phyloP scores from a whole-genome alignment of 805 yeast species.

The Lipomyces oligophaga region DNA sequence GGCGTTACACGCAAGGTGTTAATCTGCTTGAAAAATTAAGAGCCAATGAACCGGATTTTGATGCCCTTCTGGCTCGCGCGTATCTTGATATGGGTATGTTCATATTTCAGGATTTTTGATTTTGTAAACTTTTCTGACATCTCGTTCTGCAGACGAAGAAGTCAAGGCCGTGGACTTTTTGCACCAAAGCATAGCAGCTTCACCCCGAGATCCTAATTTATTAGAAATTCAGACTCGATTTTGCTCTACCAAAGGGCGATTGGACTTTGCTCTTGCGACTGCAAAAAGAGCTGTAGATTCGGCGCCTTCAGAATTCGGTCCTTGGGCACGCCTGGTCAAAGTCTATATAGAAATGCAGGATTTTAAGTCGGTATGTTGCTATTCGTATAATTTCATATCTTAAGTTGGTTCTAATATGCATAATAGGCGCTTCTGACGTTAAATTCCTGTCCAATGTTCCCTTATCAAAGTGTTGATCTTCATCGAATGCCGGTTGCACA shows the following conservation, averaged over 20 bases:
- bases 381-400: not conserved
- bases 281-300: slow-evolving; percentile 60
- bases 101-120: not conserved
- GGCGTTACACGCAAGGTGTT: slow-evolving; percentile 57
- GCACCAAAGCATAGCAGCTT: slow-evolving; percentile 40
- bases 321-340: slow-evolving; percentile 65
- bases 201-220: slow-evolving; percentile 56
- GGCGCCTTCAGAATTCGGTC: slow-evolving; percentile 70
- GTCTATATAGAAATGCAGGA: slow-evolving; percentile 56
- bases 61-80: slow-evolving; percentile 42
- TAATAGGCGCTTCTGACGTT: slow-evolving; percentile 58
- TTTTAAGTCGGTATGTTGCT: slow-evolving; percentile 36
- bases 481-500: slow-evolving; percentile 45
- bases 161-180: slow-evolving; percentile 47
- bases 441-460: slow-evolving; percentile 72
- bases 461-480: slow-evolving; percentile 45
- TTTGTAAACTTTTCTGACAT: too few species aligned
- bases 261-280: slow-evolving; percentile 53
- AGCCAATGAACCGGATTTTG: slow-evolving; percentile 53
- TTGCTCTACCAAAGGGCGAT: slow-evolving; percentile 51
- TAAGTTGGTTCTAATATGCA: not conserved
- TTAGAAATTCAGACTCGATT: slow-evolving; percentile 62
- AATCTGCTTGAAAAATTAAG: slow-evolving; percentile 54
- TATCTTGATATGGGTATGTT: slow-evolving; percentile 26
- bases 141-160: slow-evolving; percentile 45